Evolutionary conservation across 306 rosid species (phyloP).

Genomic region (Ceratonia siliqua): DNA sequence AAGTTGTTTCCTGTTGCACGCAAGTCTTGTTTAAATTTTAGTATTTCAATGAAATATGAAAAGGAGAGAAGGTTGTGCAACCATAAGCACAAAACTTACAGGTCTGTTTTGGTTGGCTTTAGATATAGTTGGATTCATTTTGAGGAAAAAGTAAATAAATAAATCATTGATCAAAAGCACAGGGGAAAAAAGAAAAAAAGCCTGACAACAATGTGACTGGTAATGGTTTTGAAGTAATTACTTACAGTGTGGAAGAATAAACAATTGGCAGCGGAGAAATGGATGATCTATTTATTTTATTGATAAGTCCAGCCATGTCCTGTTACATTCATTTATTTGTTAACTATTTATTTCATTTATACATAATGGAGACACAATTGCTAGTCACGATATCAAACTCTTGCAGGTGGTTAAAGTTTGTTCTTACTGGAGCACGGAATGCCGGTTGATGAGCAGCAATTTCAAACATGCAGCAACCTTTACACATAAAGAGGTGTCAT

Average conservation of each 20-base stretch:
- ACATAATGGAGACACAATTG: constrained; percentile 24
- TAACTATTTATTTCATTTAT: constrained; percentile 2
- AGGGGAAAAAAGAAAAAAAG: constrained; percentile 7
- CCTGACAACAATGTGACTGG: constrained; percentile 24
- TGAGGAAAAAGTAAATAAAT: not conserved
- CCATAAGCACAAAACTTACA: not conserved
- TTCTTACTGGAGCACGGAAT: constrained; percentile 85
- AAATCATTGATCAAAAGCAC: constrained; percentile 18
- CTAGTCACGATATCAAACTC: constrained; percentile 10
- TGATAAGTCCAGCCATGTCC: constrained; percentile 92
- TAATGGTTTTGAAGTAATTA: constrained; percentile 28
- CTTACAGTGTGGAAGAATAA: constrained; percentile 85
- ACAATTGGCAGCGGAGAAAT: constrained; percentile 90
- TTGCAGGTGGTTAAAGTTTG: constrained; percentile 15
- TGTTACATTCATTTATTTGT: constrained; percentile 47
- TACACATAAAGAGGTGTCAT: constrained; percentile 32
- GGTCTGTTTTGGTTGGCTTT: not conserved
- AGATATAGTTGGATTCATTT: constrained; percentile 18
- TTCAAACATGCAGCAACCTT: constrained; percentile 96
- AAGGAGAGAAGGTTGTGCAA: not conserved
- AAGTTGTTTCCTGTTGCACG: constrained; percentile 72
- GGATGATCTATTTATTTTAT: constrained; percentile 84
- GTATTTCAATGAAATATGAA: constrained; percentile 21
- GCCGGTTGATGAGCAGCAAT: constrained; percentile 90
- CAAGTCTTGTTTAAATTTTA: constrained; percentile 20